Evolutionary conservation across 495 filamentous ascomycete species (phyloP).

Genomic region (Podospora pseudopauciseta): DNA sequence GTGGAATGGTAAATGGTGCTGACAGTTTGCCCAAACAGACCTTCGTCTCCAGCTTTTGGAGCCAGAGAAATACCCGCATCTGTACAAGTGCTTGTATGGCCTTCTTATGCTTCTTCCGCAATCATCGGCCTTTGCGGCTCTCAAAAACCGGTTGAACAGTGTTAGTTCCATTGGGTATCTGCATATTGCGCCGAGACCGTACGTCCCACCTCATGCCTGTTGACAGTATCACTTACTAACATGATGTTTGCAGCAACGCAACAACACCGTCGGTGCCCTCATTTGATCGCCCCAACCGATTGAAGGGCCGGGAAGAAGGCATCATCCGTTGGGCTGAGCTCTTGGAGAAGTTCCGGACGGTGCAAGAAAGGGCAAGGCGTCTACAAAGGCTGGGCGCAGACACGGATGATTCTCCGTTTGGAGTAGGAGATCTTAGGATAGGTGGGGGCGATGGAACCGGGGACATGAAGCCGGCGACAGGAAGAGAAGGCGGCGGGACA

Average conservation of each 20-base stretch:
- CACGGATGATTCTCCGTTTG: conserved; percentile 40
- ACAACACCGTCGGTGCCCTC: conserved; percentile 45
- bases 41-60: conserved; percentile 96
- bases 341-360: conserved; percentile 89
- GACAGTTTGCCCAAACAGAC: conserved; percentile 48
- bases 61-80: conserved; percentile 89
- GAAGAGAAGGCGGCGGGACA: conserved; percentile 25
- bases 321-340: conserved; percentile 88
- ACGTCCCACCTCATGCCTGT: conserved; percentile 42
- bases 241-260: conserved; percentile 40
- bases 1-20: background rate
- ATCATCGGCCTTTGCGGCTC: conserved; percentile 90
- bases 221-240: conserved; percentile 22
- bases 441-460: conserved; percentile 38
- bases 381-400: conserved; percentile 41
- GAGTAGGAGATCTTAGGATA: conserved; percentile 40
- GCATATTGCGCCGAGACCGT: conserved; percentile 78
- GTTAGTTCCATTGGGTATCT: conserved; percentile 96
- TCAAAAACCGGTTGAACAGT: conserved; percentile 95
- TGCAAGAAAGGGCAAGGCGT: conserved; percentile 73
- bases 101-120: conserved; percentile 97
- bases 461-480: conserved; percentile 39
- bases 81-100: conserved; percentile 98
- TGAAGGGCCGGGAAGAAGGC: conserved; percentile 80
- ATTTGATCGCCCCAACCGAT: conserved; percentile 75